A percentile compares a stretch with the other conserved stretches of the same genome.
phyloP scores from a whole-genome alignment of 352 stramenopile genomes.

The Pythium apleroticum region DNA sequence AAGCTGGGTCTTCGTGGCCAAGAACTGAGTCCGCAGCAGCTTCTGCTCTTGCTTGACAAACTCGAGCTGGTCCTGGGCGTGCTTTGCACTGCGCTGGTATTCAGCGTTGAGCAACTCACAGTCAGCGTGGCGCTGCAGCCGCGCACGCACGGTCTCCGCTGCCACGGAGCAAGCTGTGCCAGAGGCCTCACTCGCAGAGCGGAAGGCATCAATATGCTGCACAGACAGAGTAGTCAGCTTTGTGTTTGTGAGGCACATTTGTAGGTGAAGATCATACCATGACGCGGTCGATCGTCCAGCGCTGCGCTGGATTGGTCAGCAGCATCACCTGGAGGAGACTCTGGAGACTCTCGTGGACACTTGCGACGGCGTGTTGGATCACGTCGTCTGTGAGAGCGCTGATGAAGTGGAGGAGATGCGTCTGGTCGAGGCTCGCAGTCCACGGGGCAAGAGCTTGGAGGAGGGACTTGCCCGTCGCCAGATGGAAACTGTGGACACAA shows the following conservation, averaged over 20 bases:
- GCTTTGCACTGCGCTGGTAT: constrained; percentile 39
- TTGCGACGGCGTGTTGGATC: constrained; percentile 36
- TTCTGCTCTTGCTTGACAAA: constrained; percentile 69
- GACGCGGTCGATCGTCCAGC: constrained; percentile 36
- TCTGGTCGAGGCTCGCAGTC: constrained; percentile 32
- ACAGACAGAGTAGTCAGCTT: background rate
- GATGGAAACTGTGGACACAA: constrained; percentile 37
- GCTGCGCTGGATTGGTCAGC: constrained; percentile 40
- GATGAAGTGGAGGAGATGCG: constrained; percentile 55
- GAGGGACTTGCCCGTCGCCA: constrained; percentile 46
- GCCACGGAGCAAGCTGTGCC: constrained; percentile 17
- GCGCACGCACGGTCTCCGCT: constrained; percentile 23
- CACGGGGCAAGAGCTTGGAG: constrained; percentile 49
- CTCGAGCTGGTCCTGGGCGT: constrained; percentile 57
- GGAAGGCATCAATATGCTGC: constrained; percentile 21
- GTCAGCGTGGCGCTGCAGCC: constrained; percentile 29
- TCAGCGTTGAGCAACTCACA: constrained; percentile 33
- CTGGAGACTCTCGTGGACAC: constrained; percentile 33
- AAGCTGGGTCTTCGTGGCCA: constrained; percentile 50
- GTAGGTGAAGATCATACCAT: constrained; percentile 9
- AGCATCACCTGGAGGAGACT: constrained; percentile 48
- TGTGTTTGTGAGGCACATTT: background rate
- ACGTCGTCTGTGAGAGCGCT: constrained; percentile 54
- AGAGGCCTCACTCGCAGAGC: background rate
- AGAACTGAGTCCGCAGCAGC: constrained; percentile 38